Percentiles rank a stretch among this genome's conserved stretches.
These are phyloP conservation scores for Deinandra increscens DNA, from an alignment of 129 eudicot species.

Conservation along the genomic window DNA sequence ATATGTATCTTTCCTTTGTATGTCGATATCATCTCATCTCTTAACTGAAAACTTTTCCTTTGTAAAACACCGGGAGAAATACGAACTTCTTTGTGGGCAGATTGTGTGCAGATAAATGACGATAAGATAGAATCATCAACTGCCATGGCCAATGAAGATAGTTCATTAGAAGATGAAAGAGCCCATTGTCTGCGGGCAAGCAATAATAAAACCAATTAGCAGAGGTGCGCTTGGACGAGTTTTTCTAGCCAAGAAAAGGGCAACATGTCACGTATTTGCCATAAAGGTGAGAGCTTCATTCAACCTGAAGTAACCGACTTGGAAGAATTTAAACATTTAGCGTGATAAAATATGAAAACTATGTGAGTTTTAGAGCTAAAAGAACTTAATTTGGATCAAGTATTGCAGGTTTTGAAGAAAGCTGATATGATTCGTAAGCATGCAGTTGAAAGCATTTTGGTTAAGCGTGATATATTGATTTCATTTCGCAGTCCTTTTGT, in stretches of 20 bases:
- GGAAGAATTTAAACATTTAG: neutral
- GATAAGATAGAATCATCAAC: slow-evolving; percentile 60
- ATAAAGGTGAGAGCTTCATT: slow-evolving; percentile 66
- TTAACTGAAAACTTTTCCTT: slow-evolving; percentile 7
- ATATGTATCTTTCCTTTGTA: slow-evolving; percentile 22
- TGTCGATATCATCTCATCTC: slow-evolving; percentile 17
- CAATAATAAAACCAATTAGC: slow-evolving; percentile 94
- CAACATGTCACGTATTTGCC: slow-evolving; percentile 97
- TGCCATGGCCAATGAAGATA: slow-evolving; percentile 59
- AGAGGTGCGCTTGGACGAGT: slow-evolving; percentile 99
- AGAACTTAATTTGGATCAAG: slow-evolving; percentile 24
- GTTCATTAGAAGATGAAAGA: slow-evolving; percentile 77
- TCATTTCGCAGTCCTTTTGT: slow-evolving; percentile 96
- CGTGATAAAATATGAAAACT: neutral
- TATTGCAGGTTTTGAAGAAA: slow-evolving; percentile 83
- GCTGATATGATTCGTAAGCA: slow-evolving; percentile 99
- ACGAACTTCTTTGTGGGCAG: slow-evolving; percentile 83
- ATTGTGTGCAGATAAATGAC: slow-evolving; percentile 95
- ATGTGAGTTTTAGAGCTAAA: neutral
- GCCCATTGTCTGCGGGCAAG: slow-evolving; percentile 82
- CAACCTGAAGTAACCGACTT: slow-evolving; percentile 3
- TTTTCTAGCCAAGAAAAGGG: slow-evolving; percentile 88
- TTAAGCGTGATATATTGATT: slow-evolving; percentile 89
- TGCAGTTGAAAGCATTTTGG: slow-evolving; percentile 96
- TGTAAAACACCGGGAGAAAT: slow-evolving; percentile 74